Evolutionary conservation across 495 filamentous ascomycete species (phyloP).

Genomic region (Aspergillus diversus): DNA sequence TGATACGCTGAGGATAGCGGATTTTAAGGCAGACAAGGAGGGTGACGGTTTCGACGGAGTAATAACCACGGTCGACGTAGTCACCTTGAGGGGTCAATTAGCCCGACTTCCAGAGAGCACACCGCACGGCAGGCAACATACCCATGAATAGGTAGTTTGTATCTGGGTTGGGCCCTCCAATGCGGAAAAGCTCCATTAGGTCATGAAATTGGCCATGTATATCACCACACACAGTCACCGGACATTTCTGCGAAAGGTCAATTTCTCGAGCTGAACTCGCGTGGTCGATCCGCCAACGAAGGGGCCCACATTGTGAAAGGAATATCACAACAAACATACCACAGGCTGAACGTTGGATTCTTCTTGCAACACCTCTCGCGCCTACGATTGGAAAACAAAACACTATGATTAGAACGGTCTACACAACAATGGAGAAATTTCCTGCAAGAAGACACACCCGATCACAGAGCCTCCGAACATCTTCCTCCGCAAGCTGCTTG

Average conservation of each 20-base stretch:
- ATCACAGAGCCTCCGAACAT: slow-evolving; percentile 96
- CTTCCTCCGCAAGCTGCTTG: slow-evolving; percentile 93
- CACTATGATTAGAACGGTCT: slow-evolving; percentile 16
- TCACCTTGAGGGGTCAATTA: slow-evolving; percentile 61
- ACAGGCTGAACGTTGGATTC: slow-evolving; percentile 99
- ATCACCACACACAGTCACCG: slow-evolving; percentile 91
- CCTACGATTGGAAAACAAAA: slow-evolving; percentile 53
- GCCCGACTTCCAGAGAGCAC: not conserved
- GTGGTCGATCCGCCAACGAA: not conserved
- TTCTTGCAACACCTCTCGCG: slow-evolving; percentile 92
- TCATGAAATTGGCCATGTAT: slow-evolving; percentile 95
- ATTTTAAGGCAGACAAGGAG: slow-evolving; percentile 95
- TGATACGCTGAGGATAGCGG: slow-evolving; percentile 93
- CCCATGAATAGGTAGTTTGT: slow-evolving; percentile 98
- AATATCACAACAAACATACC: slow-evolving; percentile 60
- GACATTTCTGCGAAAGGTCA: slow-evolving; percentile 71
- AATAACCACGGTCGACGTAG: slow-evolving; percentile 96
- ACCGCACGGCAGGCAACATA: slow-evolving; percentile 34
- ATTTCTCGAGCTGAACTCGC: slow-evolving; percentile 7
- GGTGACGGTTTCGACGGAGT: slow-evolving; percentile 94
- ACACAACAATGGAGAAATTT: not conserved
- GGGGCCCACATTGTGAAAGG: slow-evolving; percentile 25
- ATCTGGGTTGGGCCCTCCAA: slow-evolving; percentile 88
- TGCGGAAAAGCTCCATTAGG: slow-evolving; percentile 93
- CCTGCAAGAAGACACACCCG: slow-evolving; percentile 65